A percentile compares a stretch with the other conserved stretches of the same genome.
Conservation (phyloP, 2,329 filamentous ascomycete species). For the Pseudogymnoascus sp. region DNA sequence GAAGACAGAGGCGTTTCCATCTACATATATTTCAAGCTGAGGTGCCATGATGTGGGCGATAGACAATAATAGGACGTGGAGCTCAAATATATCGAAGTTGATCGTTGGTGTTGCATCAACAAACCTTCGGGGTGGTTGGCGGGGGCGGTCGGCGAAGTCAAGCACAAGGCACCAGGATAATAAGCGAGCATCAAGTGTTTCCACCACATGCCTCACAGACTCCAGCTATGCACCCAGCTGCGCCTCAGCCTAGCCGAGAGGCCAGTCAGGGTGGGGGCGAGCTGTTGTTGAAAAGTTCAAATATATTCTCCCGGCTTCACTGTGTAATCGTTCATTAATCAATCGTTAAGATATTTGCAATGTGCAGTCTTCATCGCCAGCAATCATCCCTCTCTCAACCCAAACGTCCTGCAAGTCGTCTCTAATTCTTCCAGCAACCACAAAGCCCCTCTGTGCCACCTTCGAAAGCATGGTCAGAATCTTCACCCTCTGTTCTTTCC, state of each 20-base stretch:
- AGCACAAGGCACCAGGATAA: neutral
- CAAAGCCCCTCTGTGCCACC: conserved; percentile 18
- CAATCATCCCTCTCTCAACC: conserved; percentile 4
- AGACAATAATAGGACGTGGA: neutral
- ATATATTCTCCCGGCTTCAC: neutral
- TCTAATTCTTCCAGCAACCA: conserved; percentile 21
- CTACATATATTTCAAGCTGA: conserved; percentile 19
- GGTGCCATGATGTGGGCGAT: conserved; percentile 12
- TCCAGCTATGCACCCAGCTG: neutral
- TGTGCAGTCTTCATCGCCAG: neutral
- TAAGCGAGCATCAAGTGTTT: neutral
- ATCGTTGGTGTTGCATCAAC: neutral
- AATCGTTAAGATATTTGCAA: neutral
- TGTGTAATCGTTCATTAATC: neutral
- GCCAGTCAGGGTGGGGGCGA: neutral
- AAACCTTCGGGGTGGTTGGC: neutral
- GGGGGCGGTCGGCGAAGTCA: neutral
- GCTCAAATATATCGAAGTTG: neutral
- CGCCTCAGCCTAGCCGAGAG: neutral
- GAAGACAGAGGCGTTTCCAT: conserved; percentile 17
- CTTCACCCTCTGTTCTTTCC: neutral
- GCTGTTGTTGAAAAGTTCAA: neutral
- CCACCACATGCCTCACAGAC: neutral
- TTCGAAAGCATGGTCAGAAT: conserved; percentile 17
- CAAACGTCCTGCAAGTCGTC: conserved; percentile 17